A percentile compares a stretch with the other conserved stretches of the same genome.
These are phyloP conservation scores for Ustilago nuda DNA, from an alignment of 1,284 basidiomycete genomes.

Conservation along the genomic window DNA sequence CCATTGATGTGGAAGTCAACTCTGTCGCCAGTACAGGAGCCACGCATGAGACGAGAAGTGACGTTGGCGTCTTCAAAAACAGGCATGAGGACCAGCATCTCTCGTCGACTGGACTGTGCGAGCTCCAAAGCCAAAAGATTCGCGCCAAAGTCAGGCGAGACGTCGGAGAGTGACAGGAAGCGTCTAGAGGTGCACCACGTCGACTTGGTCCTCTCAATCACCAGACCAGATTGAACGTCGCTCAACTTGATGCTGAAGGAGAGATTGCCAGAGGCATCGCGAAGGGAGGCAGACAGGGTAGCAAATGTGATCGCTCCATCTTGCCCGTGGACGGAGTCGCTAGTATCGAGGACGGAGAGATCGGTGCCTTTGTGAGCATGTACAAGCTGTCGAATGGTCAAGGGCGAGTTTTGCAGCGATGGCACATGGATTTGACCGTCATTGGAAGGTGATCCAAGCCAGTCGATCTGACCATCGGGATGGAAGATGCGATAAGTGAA, in stretches of 20 bases:
- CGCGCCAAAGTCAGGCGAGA: constrained; percentile 29
- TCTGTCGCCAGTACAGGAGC: constrained; percentile 4
- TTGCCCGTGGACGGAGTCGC: not conserved
- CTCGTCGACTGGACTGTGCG: constrained; percentile 6
- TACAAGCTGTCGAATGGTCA: constrained; percentile 21
- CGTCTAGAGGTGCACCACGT: constrained; percentile 48
- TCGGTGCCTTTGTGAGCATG: constrained; percentile 13
- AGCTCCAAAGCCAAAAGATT: constrained; percentile 36
- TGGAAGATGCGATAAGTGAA: constrained; percentile 46
- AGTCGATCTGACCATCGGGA: constrained; percentile 44
- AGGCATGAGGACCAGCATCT: constrained; percentile 33
- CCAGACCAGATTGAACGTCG: constrained; percentile 27
- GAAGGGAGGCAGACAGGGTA: constrained; percentile 3
- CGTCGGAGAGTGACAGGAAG: constrained; percentile 22
- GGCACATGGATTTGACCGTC: constrained; percentile 38
- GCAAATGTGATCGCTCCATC: constrained; percentile 6
- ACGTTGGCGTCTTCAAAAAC: constrained; percentile 15
- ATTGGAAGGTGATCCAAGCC: constrained; percentile 40
- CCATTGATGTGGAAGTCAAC: constrained; percentile 17
- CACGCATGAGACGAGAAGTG: constrained; percentile 17
- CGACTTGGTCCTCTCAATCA: constrained; percentile 49
- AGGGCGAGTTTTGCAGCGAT: not conserved
- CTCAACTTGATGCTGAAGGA: constrained; percentile 28
- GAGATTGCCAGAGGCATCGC: not conserved
- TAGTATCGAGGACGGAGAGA: constrained; percentile 3